Percentiles rank a stretch among this genome's conserved stretches.
phyloP scores from a whole-genome alignment of 768 basidiomycete species.

The Termitomyces sp. region DNA sequence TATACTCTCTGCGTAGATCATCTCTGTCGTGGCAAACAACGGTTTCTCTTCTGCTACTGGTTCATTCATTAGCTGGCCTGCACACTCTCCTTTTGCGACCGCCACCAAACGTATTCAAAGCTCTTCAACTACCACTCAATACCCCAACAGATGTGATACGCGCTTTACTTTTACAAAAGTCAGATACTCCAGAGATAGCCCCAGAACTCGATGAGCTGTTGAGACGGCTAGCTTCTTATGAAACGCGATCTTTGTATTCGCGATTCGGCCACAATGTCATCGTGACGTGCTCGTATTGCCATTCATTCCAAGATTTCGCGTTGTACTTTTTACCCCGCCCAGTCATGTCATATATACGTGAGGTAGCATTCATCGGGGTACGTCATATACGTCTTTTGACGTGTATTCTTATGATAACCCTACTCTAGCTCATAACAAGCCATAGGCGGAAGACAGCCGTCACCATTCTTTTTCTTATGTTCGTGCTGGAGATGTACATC shows the following conservation, averaged over 20 bases:
- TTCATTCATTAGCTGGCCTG: constrained; percentile 47
- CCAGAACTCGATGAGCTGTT: constrained; percentile 46
- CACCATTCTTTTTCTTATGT: constrained; percentile 41
- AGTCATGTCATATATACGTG: constrained; percentile 55
- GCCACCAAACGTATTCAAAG: constrained; percentile 59
- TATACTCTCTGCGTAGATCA: constrained; percentile 12
- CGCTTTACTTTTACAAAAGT: constrained; percentile 32
- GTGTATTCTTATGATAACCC: constrained; percentile 1
- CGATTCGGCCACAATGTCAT: constrained; percentile 70
- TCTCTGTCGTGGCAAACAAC: constrained; percentile 15
- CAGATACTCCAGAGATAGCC: constrained; percentile 38
- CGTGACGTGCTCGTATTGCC: constrained; percentile 62
- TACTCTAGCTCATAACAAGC: constrained; percentile 17
- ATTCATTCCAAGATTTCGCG: constrained; percentile 52
- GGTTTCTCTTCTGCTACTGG: constrained; percentile 34
- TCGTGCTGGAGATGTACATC: constrained; percentile 50
- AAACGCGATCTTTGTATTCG: constrained; percentile 49
- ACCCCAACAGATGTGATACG: constrained; percentile 49
- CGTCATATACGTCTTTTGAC: constrained; percentile 8
- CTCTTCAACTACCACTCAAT: constrained; percentile 49
- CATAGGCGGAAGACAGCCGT: constrained; percentile 37
- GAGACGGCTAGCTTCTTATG: constrained; percentile 49
- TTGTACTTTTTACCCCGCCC: constrained; percentile 51
- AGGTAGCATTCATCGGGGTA: constrained; percentile 48
- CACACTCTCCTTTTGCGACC: constrained; percentile 39